phyloP scores from a whole-genome alignment of 1,284 basidiomycete genomes.

The Tylopilus orsonianus region DNA sequence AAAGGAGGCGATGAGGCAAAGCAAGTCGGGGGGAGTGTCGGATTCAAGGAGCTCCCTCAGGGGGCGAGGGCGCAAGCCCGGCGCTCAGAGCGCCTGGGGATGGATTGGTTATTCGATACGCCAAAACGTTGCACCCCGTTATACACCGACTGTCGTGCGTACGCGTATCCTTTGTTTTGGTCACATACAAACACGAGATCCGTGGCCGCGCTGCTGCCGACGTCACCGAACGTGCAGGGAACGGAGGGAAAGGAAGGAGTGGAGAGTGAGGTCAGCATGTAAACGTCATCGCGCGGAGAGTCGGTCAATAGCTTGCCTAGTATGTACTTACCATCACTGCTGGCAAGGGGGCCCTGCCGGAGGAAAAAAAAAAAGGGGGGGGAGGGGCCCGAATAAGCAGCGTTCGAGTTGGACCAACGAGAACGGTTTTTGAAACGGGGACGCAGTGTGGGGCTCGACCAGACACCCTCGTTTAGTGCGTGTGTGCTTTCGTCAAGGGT shows the following conservation, averaged over 20 bases:
- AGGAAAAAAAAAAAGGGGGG: too few relatives aligned
- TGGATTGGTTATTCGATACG: slow-evolving; percentile 23
- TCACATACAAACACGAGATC: too few relatives aligned
- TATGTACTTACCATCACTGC: too few relatives aligned
- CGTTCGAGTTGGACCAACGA: not conserved
- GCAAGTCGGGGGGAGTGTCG: too few relatives aligned
- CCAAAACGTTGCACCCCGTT: slow-evolving; percentile 2
- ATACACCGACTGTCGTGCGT: not conserved
- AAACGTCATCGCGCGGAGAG: slow-evolving; percentile 8
- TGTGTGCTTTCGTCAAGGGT: not conserved
- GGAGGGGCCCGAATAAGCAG: not conserved
- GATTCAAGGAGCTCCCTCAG: too few relatives aligned
- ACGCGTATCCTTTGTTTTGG: not conserved
- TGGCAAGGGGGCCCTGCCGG: too few relatives aligned
- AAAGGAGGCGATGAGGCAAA: slow-evolving; percentile 1
- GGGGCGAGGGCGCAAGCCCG: too few relatives aligned
- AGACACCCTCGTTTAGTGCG: not conserved
- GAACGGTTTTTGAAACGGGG: slow-evolving; percentile 1
- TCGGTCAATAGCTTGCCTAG: not conserved
- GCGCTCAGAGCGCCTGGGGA: too few relatives aligned
- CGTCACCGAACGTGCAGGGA: not conserved
- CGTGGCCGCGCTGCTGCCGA: slow-evolving; percentile 18
- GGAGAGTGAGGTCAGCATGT: slow-evolving; percentile 3
- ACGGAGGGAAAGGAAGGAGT: slow-evolving; percentile 5
- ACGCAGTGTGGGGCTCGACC: not conserved